These are phyloP conservation scores for Eragrostis tef DNA, from an alignment of 202 grass and related monocot species.

Conservation along the genomic window DNA sequence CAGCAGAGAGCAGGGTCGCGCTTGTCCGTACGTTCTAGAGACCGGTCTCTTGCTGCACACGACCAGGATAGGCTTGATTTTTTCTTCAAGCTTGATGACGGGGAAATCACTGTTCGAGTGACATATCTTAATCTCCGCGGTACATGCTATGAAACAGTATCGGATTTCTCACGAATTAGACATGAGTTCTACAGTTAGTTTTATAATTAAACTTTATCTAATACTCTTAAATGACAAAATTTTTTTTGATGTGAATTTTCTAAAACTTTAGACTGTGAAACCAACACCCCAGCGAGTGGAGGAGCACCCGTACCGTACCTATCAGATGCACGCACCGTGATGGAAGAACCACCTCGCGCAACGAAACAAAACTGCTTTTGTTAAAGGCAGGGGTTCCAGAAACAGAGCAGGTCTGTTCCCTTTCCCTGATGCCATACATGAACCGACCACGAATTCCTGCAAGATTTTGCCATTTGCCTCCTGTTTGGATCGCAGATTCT, in stretches of 20 bases:
- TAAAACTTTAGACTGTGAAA: no score
- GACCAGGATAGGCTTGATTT: not conserved
- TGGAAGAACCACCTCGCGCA: conserved; percentile 1
- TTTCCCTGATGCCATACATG: not conserved
- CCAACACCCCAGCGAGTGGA: no score
- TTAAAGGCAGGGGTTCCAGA: not conserved
- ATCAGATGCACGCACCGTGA: not conserved
- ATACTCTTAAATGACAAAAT: no score
- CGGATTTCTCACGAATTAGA: no score
- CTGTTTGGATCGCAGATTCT: not conserved
- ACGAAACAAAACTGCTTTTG: not conserved
- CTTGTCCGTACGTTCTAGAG: conserved; percentile 12
- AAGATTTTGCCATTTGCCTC: not conserved
- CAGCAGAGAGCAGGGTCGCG: not conserved
- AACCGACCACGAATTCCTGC: not conserved
- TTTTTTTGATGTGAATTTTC: no score
- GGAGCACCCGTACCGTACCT: not conserved
- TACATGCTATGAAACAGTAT: no score
- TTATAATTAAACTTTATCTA: no score
- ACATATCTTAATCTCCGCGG: no score
- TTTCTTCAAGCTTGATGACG: not conserved
- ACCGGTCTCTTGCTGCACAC: not conserved
- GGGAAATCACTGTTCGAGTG: not conserved
- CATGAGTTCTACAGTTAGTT: no score
- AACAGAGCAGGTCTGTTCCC: not conserved